Base-by-base conservation (phyloP, 495 filamentous ascomycete species). In the Aspergillus coremiiformis region DNA sequence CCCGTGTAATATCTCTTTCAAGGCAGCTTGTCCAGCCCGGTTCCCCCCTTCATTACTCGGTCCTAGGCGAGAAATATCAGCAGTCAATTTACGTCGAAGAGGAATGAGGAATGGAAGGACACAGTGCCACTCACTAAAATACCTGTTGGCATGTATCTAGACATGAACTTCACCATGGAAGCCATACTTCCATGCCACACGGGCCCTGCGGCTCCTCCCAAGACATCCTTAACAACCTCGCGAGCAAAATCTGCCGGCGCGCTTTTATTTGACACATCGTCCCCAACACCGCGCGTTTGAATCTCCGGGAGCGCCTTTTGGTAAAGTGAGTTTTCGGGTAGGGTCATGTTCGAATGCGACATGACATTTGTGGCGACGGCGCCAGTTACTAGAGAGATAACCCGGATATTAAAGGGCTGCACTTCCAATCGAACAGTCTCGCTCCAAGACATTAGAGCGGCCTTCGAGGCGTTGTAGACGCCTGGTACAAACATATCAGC, bases 331-430 rank as follows among this genome's bases (percentile, higher is more conserved):
- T 43, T 23, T 10, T 32, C 37, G 1, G 55, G 55, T 8, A 53
- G 26, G 14, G 4, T 23, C 35, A 49, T 17, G 14, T 49, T 15
- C 4, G 29, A 8, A 27, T 57, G 32, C 4, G 39, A 22, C 1
- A 54, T 32, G 1, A 59, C 19, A 29, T 54, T 56, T 10, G 57
- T 56, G 17, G 24, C 47, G n/a, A 57, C 42, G 2, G 45, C 32
- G 15, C 57, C 57, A 4, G 46, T 51, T 1, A 78, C 68, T 56
- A 76, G 66, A 5, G 74, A 71, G 65, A 78, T 21, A 35, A 72
- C 67, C 9, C 52, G 47, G 24, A 72, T 56, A 21, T 54, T 59
- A 21, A 72, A 55, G 0, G 68, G 64, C 1, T 49, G 23, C n/a
- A 70, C 44, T 44, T 72, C 68, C 9, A 68, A 27, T 0, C 64